Conservation (phyloP, 116 monocot genomes). For the Posidonia oceanica region DNA sequence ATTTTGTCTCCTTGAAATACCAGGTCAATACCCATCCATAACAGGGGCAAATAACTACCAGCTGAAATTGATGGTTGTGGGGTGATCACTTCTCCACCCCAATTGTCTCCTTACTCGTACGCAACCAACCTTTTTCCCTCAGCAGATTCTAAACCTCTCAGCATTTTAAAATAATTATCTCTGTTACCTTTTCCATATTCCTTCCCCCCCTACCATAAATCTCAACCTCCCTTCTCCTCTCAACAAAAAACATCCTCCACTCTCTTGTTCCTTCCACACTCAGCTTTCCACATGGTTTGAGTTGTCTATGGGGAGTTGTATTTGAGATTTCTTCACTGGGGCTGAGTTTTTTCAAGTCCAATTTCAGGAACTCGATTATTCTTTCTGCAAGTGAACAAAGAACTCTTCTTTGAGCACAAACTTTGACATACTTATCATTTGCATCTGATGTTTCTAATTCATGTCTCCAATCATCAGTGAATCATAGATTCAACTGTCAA, state of each 20-base stretch:
- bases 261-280: not conserved
- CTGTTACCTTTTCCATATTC: not conserved
- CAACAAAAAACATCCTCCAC: not conserved
- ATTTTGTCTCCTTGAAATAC: not conserved
- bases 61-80: not conserved
- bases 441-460: conserved; percentile 4
- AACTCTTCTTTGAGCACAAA: not conserved
- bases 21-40: conserved; percentile 1
- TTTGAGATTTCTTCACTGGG: not conserved
- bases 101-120: not conserved
- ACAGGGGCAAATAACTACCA: not conserved
- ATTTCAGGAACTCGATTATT: no score
- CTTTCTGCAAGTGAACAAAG: not conserved
- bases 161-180: not conserved
- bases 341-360: no score
- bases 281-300: not conserved
- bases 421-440: not conserved
- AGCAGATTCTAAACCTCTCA: not conserved
- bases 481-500: conserved; percentile 28
- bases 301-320: not conserved
- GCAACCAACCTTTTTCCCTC: not conserved
- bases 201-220: conserved; percentile 1
- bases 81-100: not conserved
- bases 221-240: not conserved
- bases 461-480: conserved; percentile 13